These are phyloP conservation scores for Cucumis hystrix DNA, from an alignment of 306 rosid species.

Conservation along the genomic window DNA sequence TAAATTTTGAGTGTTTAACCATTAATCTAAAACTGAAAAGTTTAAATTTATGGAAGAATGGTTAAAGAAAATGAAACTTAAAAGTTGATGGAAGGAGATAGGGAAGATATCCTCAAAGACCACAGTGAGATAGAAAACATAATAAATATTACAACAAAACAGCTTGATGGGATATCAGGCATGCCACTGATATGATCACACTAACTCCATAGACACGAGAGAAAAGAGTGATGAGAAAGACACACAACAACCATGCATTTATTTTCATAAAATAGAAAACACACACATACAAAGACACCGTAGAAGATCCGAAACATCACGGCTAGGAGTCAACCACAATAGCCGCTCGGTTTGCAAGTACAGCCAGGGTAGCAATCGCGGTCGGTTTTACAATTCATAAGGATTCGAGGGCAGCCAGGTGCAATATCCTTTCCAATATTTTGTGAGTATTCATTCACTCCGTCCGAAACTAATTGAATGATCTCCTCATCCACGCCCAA, in stretches of 20 bases:
- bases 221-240: background rate
- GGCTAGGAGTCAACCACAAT: background rate
- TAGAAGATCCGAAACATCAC: background rate
- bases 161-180: background rate
- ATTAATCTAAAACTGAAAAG: too few species aligned
- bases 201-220: background rate
- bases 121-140: too few species aligned
- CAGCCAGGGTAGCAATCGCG: background rate
- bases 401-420: background rate
- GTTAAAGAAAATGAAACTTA: too few species aligned
- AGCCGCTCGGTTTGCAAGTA: background rate
- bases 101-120: too few species aligned
- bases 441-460: background rate
- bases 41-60: too few species aligned
- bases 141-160: too few species aligned
- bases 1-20: too few species aligned
- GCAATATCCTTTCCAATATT: background rate
- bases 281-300: background rate
- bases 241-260: background rate
- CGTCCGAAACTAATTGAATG: background rate
- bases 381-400: background rate
- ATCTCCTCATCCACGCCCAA: background rate
- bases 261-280: background rate
- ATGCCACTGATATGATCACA: background rate
- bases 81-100: too few species aligned